Conservation (phyloP, 148 eudicot genomes). For the Agrostemma githago region DNA sequence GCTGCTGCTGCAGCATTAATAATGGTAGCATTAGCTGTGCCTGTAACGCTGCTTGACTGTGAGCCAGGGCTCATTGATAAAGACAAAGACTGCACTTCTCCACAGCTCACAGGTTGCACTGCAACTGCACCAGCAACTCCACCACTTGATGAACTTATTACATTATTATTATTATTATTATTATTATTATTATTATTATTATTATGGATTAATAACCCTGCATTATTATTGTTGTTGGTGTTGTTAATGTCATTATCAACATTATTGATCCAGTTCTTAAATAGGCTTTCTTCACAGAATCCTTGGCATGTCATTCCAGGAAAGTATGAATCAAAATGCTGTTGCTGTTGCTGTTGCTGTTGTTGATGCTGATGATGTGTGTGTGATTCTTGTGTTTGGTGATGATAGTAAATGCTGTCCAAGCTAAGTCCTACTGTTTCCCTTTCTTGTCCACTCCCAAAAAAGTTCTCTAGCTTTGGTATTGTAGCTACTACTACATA, state of each 20-base stretch:
- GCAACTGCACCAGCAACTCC: no score
- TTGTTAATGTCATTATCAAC: constrained; percentile 1
- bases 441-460: constrained; percentile 34
- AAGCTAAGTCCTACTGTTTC: constrained; percentile 47
- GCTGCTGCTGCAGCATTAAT: constrained; percentile 14
- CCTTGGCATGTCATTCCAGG: constrained; percentile 29
- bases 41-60: constrained; percentile 57
- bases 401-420: constrained; percentile 50
- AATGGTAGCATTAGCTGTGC: constrained; percentile 2
- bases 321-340: constrained; percentile 29
- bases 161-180: neutral
- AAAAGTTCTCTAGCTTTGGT: constrained; percentile 74
- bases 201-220: constrained; percentile 11
- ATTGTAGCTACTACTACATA: constrained; percentile 27
- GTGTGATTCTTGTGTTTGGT: constrained; percentile 19
- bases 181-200: constrained; percentile 4
- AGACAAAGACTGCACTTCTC: constrained; percentile 42
- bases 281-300: constrained; percentile 19
- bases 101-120: constrained; percentile 12
- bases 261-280: constrained; percentile 18
- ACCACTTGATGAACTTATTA: neutral
- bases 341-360: constrained; percentile 13
- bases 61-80: constrained; percentile 74
- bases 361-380: neutral
- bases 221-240: constrained; percentile 7